phyloP scores from a whole-genome alignment of 805 yeast species.

The Candida corydali region DNA sequence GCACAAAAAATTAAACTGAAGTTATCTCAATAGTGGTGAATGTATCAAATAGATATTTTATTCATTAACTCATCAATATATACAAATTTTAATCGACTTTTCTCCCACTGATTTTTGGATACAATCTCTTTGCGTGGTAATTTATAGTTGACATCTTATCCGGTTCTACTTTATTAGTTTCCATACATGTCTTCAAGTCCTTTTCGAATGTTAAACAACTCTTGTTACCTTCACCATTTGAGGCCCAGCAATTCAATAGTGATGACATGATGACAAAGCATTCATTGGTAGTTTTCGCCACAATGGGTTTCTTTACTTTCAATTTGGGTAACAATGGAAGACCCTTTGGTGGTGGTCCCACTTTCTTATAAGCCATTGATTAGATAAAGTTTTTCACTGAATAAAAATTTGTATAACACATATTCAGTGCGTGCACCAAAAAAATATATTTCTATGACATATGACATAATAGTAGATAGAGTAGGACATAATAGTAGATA shows the following conservation, averaged over 20 bases:
- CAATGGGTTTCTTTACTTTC: constrained; percentile 61
- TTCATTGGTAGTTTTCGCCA: constrained; percentile 48
- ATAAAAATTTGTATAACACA: neutral
- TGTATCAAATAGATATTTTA: too few species aligned
- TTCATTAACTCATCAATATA: neutral
- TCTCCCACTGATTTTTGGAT: constrained; percentile 50
- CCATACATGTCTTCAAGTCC: constrained; percentile 76
- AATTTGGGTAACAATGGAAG: constrained; percentile 73
- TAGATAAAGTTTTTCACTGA: neutral
- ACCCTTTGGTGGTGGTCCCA: constrained; percentile 36
- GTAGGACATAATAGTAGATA: too few species aligned
- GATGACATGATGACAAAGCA: constrained; percentile 82
- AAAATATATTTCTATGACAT: neutral
- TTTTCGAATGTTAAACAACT: constrained; percentile 62
- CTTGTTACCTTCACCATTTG: constrained; percentile 79
- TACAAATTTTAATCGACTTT: constrained; percentile 1
- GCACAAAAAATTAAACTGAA: too few species aligned
- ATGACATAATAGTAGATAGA: too few species aligned
- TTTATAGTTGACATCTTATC: constrained; percentile 45
- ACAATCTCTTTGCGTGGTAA: constrained; percentile 53
- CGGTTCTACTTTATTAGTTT: constrained; percentile 34
- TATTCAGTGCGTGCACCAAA: constrained; percentile 4
- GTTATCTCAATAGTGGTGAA: too few species aligned
- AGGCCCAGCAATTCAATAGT: constrained; percentile 92
- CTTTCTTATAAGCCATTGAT: constrained; percentile 40